Percentiles rank a stretch among this genome's conserved stretches.
Evolutionary conservation across 768 basidiomycete species (phyloP).

Genomic region (Neoboletus brunneissimus): DNA sequence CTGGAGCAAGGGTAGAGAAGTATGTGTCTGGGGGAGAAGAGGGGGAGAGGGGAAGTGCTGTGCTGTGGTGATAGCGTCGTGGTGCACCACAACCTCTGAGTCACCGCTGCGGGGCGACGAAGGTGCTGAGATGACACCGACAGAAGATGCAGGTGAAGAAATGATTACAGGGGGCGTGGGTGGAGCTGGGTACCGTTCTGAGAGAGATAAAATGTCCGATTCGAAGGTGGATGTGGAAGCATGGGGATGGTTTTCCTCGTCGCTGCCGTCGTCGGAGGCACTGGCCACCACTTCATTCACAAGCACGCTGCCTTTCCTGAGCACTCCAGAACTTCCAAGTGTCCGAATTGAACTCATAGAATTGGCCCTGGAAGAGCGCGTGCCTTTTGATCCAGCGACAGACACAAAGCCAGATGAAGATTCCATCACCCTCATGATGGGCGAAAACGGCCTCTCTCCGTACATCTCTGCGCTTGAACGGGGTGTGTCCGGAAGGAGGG

Average conservation of each 20-base stretch:
- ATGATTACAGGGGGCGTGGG: slow-evolving; percentile 28
- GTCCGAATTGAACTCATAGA: slow-evolving; percentile 11
- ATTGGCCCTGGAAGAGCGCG: slow-evolving; percentile 10
- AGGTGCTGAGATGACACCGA: slow-evolving; percentile 21
- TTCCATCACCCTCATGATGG: slow-evolving; percentile 23
- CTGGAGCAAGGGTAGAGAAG: slow-evolving; percentile 13
- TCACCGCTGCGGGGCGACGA: slow-evolving; percentile 19
- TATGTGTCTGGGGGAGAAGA: neutral
- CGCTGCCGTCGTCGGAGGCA: neutral
- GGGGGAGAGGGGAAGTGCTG: neutral
- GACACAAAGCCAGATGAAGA: slow-evolving; percentile 9
- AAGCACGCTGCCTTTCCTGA: slow-evolving; percentile 19
- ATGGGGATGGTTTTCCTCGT: neutral
- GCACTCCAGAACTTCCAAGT: slow-evolving; percentile 4
- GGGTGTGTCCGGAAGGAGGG: slow-evolving; percentile 29
- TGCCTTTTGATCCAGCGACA: neutral
- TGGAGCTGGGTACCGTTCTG: slow-evolving; percentile 31
- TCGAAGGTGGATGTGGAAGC: neutral
- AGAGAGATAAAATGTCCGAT: slow-evolving; percentile 26
- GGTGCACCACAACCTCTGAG: slow-evolving; percentile 15
- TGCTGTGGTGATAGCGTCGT: neutral
- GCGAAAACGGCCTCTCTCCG: slow-evolving; percentile 28
- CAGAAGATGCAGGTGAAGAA: slow-evolving; percentile 26
- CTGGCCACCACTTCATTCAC: slow-evolving; percentile 9
- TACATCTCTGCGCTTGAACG: slow-evolving; percentile 30